phyloP scores from a whole-genome alignment of 2,329 filamentous ascomycete genomes.

The Colletotrichum cereale region DNA sequence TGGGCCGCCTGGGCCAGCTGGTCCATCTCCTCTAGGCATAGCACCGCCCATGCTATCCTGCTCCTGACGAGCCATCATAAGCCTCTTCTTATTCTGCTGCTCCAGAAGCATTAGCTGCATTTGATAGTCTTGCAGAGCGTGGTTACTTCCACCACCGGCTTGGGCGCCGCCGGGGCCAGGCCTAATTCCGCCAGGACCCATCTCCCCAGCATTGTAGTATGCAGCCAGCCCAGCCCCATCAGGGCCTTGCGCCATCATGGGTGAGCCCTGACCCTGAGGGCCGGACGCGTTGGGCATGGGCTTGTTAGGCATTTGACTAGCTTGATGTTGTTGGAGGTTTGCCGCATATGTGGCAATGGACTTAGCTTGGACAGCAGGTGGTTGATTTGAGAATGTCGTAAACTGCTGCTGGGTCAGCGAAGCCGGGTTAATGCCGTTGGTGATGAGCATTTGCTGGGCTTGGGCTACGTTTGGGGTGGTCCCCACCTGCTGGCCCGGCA shows the following conservation, averaged over 20 bases:
- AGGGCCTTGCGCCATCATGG: conserved; percentile 82
- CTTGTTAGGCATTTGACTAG: conserved; percentile 83
- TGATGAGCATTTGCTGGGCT: conserved; percentile 71
- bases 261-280: conserved; percentile 81
- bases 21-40: conserved; percentile 64
- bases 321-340: conserved; percentile 85
- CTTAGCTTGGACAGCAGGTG: conserved; percentile 78
- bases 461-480: conserved; percentile 61
- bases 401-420: conserved; percentile 83
- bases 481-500: conserved; percentile 78
- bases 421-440: conserved; percentile 81
- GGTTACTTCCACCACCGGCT: conserved; percentile 73
- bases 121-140: conserved; percentile 88
- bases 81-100: conserved; percentile 87
- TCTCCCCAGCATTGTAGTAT: conserved; percentile 74
- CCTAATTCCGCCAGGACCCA: conserved; percentile 72
- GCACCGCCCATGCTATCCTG: conserved; percentile 71
- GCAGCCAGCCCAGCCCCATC: conserved; percentile 70
- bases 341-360: conserved; percentile 89
- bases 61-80: conserved; percentile 86
- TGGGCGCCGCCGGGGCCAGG: conserved; percentile 61
- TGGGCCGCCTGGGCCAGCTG: conserved; percentile 66
- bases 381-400: conserved; percentile 69
- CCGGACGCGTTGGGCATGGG: conserved; percentile 79
- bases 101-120: conserved; percentile 91